Percentiles rank a stretch among this genome's conserved stretches.
Conservation (phyloP, 768 basidiomycete species). For the Suillus discolor region DNA sequence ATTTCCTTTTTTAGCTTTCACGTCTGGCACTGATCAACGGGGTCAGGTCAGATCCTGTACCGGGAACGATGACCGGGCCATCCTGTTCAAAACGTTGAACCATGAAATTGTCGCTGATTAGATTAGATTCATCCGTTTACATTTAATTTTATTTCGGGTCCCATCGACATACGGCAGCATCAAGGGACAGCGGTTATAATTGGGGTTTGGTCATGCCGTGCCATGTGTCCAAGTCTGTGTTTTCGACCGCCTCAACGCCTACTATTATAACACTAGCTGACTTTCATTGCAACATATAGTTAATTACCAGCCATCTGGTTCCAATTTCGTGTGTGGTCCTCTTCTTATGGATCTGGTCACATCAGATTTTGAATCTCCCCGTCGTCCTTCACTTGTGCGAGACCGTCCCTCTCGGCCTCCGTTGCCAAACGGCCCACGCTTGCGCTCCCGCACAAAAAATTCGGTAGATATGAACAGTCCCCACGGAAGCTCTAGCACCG, state of each 20-base stretch:
- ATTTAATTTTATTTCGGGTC: conserved; percentile 7
- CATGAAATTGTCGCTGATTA: conserved; percentile 1
- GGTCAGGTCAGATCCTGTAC: no score
- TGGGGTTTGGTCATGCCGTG: conserved; percentile 10
- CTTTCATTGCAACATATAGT: not conserved
- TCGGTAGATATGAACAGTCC: conserved; percentile 17
- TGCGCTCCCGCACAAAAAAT: conserved; percentile 19
- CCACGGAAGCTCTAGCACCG: conserved; percentile 7
- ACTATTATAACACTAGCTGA: conserved; percentile 4
- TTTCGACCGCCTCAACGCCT: conserved; percentile 5
- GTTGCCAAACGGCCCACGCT: conserved; percentile 21
- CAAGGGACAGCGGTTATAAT: conserved; percentile 7
- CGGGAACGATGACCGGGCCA: not conserved
- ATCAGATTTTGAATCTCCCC: conserved; percentile 17
- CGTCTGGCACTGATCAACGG: no score
- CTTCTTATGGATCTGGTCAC: conserved; percentile 17
- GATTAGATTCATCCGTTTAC: conserved; percentile 8
- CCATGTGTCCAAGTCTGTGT: conserved; percentile 10
- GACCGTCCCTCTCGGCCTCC: conserved; percentile 29
- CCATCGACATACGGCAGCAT: conserved; percentile 4
- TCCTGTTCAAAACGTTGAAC: not conserved
- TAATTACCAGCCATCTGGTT: not conserved
- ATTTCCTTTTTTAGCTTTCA: not conserved
- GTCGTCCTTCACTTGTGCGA: conserved; percentile 14
- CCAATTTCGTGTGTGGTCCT: not conserved